phyloP scores from a whole-genome alignment of 139 green algal genomes.

The Coelastrella sp. region DNA sequence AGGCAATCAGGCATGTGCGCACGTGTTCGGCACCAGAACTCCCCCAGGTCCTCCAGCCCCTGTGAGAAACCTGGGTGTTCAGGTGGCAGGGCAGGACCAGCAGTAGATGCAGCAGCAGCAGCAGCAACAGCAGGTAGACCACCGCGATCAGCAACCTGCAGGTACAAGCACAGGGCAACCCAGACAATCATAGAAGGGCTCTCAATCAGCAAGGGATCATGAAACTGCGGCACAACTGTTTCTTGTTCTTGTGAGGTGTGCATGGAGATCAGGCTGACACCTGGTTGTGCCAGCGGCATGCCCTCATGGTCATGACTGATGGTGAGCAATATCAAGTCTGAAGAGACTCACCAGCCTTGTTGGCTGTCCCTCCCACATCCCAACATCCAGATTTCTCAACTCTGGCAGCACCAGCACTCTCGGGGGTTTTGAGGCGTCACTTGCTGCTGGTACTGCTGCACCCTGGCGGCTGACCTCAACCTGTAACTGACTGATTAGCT shows the following conservation, averaged over 20 bases:
- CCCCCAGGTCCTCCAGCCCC: slow-evolving; percentile 30
- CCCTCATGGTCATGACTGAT: background rate
- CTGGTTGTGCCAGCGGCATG: background rate
- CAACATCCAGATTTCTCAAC: slow-evolving; percentile 51
- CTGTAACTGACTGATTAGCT: slow-evolving; percentile 48
- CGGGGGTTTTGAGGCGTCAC: background rate
- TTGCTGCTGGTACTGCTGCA: background rate
- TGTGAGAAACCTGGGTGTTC: background rate
- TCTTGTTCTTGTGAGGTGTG: background rate
- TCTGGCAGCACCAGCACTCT: slow-evolving; percentile 39
- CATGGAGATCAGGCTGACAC: background rate
- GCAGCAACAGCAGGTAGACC: slow-evolving; percentile 36
- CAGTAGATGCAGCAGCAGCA: slow-evolving; percentile 26
- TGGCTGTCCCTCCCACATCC: slow-evolving; percentile 46
- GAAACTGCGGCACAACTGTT: no score
- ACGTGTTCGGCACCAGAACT: slow-evolving; percentile 44
- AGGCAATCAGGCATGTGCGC: background rate
- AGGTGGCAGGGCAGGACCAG: background rate
- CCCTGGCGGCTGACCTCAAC: background rate
- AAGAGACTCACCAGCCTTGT: slow-evolving; percentile 16
- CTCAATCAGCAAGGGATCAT: background rate
- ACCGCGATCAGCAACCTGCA: slow-evolving; percentile 37
- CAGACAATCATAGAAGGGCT: no score
- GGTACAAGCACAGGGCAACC: background rate
- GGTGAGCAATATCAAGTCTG: background rate